phyloP scores from a whole-genome alignment of 768 basidiomycete species.

The Agaricus subrufescens region DNA sequence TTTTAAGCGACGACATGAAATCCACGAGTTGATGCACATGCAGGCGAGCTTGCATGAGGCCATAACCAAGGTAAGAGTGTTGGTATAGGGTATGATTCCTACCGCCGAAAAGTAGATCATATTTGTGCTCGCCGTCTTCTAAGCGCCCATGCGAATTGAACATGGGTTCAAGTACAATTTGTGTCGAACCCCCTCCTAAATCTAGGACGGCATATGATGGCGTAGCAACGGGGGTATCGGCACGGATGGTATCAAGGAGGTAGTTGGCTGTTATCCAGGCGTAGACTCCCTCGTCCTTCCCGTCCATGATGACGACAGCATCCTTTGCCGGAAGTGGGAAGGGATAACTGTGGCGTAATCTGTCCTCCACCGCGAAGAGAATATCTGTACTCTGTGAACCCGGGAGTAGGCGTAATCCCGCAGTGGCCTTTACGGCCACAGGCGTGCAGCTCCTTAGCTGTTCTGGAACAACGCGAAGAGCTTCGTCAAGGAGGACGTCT shows the following conservation, averaged over 20 bases:
- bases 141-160: constrained; percentile 38
- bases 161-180: constrained; percentile 92
- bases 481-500: constrained; percentile 76
- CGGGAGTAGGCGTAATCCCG: constrained; percentile 76
- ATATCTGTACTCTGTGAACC: constrained; percentile 61
- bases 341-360: constrained; percentile 56
- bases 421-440: constrained; percentile 88
- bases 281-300: constrained; percentile 94
- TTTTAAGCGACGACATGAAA: constrained; percentile 62
- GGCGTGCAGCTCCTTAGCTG: constrained; percentile 72
- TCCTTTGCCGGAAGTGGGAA: constrained; percentile 54
- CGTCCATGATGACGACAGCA: constrained; percentile 89
- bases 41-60: constrained; percentile 81
- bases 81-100: constrained; percentile 79
- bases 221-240: constrained; percentile 36
- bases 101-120: constrained; percentile 74
- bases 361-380: constrained; percentile 61
- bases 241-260: constrained; percentile 69
- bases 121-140: constrained; percentile 88
- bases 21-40: constrained; percentile 87
- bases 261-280: constrained; percentile 99
- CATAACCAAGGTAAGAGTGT: constrained; percentile 97
- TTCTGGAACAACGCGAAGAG: constrained; percentile 71
- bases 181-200: constrained; percentile 94
- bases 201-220: constrained; percentile 86